Conservation (phyloP, 768 basidiomycete species). For the Mycena albidolilacea region DNA sequence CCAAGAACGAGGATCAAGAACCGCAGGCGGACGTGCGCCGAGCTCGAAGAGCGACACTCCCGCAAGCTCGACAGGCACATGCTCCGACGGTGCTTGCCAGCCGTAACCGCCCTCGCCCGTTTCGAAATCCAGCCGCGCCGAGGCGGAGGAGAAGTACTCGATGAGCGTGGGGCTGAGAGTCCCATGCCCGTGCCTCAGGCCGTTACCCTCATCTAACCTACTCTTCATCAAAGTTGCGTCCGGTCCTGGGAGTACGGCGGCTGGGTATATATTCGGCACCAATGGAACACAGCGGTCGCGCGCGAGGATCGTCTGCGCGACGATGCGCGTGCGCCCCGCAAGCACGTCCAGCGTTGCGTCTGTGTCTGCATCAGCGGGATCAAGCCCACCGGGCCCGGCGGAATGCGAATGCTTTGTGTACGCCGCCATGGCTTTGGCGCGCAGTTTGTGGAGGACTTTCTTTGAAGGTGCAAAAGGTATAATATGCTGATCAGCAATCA, state of each 20-base stretch:
- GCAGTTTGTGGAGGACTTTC: conserved; percentile 15
- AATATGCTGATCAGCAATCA: background rate
- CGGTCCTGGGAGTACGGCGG: background rate
- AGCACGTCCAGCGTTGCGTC: conserved; percentile 24
- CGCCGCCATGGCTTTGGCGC: conserved; percentile 20
- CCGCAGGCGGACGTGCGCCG: too few species aligned
- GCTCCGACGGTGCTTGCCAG: too few species aligned
- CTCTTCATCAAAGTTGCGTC: background rate
- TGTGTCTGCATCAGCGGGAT: background rate
- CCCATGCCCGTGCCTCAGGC: too few species aligned
- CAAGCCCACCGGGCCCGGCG: background rate
- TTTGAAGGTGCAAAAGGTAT: background rate
- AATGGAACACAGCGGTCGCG: background rate
- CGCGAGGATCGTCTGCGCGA: conserved; percentile 20
- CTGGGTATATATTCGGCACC: background rate
- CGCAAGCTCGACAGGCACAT: too few species aligned
- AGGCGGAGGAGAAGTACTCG: conserved; percentile 8
- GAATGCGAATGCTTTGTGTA: conserved; percentile 5
- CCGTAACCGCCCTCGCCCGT: too few species aligned
- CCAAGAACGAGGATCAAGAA: too few species aligned
- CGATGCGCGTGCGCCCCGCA: conserved; percentile 19
- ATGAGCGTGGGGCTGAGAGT: background rate
- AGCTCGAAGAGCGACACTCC: too few species aligned
- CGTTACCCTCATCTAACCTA: too few species aligned
- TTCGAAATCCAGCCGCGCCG: background rate